Base-by-base conservation (phyloP, 371 early-diverging fungal genomes). In the Zychaea mexicana region DNA sequence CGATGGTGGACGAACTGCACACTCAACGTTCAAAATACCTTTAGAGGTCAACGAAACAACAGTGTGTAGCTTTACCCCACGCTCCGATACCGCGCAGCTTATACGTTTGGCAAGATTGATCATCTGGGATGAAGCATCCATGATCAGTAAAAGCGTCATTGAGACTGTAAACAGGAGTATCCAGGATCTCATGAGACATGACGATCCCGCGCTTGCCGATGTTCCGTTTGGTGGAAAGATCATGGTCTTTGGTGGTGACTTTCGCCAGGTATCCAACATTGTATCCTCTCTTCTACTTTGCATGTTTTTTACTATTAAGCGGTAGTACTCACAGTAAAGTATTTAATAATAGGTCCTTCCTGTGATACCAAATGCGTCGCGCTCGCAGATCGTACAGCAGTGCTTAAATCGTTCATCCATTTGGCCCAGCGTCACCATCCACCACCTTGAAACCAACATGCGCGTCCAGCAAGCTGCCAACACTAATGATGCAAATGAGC, bases 61-160 rank as follows among this genome's bases (percentile, higher is more conserved):
- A 10, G 15, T 36, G 36, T 36, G 36, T 15, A 36, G 15, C 2
- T 36, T 74, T 1, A n/a, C 49, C 0, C 38, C 36, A 9, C n/a
- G 26, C 12, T 54, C 61, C 7, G 55, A 32, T 17, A 24, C 57
- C 2, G 70, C 72, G 6, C 0, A 49, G 15, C 33, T 69, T 1
- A 38, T 75, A 6, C 13, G 27, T 6, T 6, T 32, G 22, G 38
- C 73, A 9, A 54, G 46, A 6, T 5, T 73, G 0, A 72, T 80
- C 32, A 21, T 74, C 9, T 76, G 77, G 73, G 77, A 76, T 52
- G 75, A 76, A 57, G 69, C 67, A 4, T 66, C 76, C 2, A 74
- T 73, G 70, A 57, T 47, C 1, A 55, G 69, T 45, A 46, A 55
- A 0, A 31, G 67, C 61, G 30, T 55, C 2, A 46, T 72, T 26